phyloP scores from a whole-genome alignment of 2,329 filamentous ascomycete species.

The Aureobasidium sp. region DNA sequence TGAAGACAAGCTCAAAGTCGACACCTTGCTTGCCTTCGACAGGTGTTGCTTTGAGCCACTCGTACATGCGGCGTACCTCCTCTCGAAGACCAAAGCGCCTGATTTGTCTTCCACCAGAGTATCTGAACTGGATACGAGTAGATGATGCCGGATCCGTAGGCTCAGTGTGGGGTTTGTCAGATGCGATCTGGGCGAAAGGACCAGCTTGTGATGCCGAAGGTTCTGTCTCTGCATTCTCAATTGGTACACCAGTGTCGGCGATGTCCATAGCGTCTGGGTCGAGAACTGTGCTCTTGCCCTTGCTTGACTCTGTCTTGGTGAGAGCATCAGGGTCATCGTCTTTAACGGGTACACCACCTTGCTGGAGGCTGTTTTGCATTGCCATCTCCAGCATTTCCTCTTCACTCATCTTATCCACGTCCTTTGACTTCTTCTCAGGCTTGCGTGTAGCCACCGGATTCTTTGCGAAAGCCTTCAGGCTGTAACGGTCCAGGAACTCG shows the following conservation, averaged over 20 bases:
- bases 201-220: constrained; percentile 29
- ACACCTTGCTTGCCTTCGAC: constrained; percentile 70
- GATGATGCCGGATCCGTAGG: constrained; percentile 65
- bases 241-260: constrained; percentile 21
- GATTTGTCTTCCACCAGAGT: constrained; percentile 77
- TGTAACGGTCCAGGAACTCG: constrained; percentile 96
- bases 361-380: constrained; percentile 70
- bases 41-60: constrained; percentile 90
- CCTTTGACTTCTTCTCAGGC: constrained; percentile 56
- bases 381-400: constrained; percentile 97
- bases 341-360: constrained; percentile 39
- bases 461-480: constrained; percentile 76
- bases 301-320: constrained; percentile 54
- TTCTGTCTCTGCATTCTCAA: constrained; percentile 23
- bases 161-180: constrained; percentile 66
- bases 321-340: constrained; percentile 79
- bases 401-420: constrained; percentile 85
- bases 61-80: constrained; percentile 74
- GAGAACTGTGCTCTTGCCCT: constrained; percentile 50
- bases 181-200: constrained; percentile 64
- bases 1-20: constrained; percentile 79
- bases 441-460: constrained; percentile 83
- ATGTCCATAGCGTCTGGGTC: constrained; percentile 25
- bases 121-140: constrained; percentile 87
- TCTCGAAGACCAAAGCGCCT: constrained; percentile 75